A percentile compares a stretch with the other conserved stretches of the same genome.
These are phyloP conservation scores for Nepenthes alata DNA, from an alignment of 179 eudicot species.

Conservation along the genomic window DNA sequence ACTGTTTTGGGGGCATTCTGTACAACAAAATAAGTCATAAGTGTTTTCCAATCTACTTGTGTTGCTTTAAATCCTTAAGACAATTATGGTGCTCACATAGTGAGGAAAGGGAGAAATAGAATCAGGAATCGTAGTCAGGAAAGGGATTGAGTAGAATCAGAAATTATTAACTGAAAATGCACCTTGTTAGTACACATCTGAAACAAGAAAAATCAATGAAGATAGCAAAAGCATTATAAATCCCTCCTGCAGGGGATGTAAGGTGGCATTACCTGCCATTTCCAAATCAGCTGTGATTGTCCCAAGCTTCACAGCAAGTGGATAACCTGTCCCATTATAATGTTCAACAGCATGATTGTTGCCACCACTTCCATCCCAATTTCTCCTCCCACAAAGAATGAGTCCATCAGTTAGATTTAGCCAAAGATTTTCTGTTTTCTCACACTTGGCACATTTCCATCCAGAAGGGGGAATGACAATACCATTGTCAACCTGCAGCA, in stretches of 20 bases:
- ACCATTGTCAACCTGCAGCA: constrained; percentile 67
- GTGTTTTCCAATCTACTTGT: too few relatives aligned
- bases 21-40: too few relatives aligned
- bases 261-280: constrained; percentile 63
- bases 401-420: constrained; percentile 84
- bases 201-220: not conserved
- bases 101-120: too few relatives aligned
- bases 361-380: constrained; percentile 97
- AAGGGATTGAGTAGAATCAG: too few relatives aligned
- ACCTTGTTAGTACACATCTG: not conserved
- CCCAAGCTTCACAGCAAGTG: constrained; percentile 96
- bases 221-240: not conserved
- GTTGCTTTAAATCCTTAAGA: too few relatives aligned
- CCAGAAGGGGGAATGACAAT: constrained; percentile 73
- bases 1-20: too few relatives aligned
- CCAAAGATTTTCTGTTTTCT: constrained; percentile 94
- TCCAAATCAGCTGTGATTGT: constrained; percentile 87
- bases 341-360: constrained; percentile 92
- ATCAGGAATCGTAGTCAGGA: too few relatives aligned
- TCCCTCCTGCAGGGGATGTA: constrained; percentile 7
- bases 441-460: constrained; percentile 91
- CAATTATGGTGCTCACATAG: too few relatives aligned
- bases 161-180: too few relatives aligned
- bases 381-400: constrained; percentile 90
- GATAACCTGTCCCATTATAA: constrained; percentile 53